A percentile compares a stretch with the other conserved stretches of the same genome.
Evolutionary conservation across 495 filamentous ascomycete species (phyloP).

Genomic region (Bathelium albidoporum): DNA sequence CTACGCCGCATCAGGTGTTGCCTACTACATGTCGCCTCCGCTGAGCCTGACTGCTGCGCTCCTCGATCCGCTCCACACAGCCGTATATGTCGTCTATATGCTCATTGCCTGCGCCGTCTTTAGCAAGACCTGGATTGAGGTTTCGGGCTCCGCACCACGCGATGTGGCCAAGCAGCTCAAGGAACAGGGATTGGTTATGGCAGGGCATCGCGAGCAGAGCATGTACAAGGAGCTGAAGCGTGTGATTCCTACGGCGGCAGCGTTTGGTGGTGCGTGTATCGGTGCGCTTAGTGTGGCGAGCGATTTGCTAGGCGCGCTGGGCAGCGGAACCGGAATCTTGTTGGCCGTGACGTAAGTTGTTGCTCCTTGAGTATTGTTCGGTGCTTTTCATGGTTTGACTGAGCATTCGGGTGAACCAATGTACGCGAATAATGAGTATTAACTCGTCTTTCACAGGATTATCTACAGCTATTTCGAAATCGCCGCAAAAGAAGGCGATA

Average conservation of each 20-base stretch:
- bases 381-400: conserved; percentile 8
- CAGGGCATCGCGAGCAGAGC: conserved; percentile 97
- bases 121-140: conserved; percentile 99
- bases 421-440: background rate
- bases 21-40: conserved; percentile 99
- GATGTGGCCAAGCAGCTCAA: conserved; percentile 99
- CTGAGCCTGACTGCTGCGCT: conserved; percentile 95
- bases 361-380: conserved; percentile 1
- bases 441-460: conserved; percentile 52
- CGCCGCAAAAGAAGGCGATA: conserved; percentile 94
- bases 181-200: conserved; percentile 98
- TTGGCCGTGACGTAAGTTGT: conserved; percentile 91
- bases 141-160: conserved; percentile 91
- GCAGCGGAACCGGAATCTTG: conserved; percentile 93
- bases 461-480: conserved; percentile 99
- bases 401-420: too few species aligned
- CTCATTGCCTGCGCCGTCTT: conserved; percentile 94
- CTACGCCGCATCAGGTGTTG: conserved; percentile 78
- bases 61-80: conserved; percentile 91
- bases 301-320: conserved; percentile 92
- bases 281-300: conserved; percentile 90
- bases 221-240: conserved; percentile 99
- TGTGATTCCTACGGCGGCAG: conserved; percentile 94
- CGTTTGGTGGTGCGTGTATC: conserved; percentile 98
- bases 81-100: conserved; percentile 94